These are phyloP conservation scores for Penicillium janthinellum DNA, from an alignment of 2,329 filamentous ascomycete species.

Conservation along the genomic window DNA sequence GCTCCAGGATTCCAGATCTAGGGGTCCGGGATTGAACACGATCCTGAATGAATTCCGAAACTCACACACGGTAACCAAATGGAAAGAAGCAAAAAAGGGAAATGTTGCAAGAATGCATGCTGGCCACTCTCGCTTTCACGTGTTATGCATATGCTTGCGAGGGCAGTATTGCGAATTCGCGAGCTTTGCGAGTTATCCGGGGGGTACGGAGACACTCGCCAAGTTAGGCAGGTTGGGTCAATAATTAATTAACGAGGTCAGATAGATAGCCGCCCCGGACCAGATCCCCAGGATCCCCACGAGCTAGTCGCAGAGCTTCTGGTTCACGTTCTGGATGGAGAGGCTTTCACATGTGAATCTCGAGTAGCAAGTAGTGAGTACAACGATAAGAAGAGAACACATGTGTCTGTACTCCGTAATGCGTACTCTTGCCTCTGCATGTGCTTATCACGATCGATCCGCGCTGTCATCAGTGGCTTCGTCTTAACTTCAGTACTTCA, in stretches of 20 bases:
- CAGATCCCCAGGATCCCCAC: constrained; percentile 10
- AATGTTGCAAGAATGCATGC: background rate
- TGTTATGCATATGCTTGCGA: constrained; percentile 4
- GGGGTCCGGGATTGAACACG: background rate
- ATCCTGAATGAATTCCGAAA: background rate
- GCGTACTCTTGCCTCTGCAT: background rate
- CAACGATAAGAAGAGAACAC: background rate
- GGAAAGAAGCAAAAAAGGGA: background rate
- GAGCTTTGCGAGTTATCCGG: background rate
- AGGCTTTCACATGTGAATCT: constrained; percentile 16
- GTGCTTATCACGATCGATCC: background rate
- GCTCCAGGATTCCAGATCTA: background rate
- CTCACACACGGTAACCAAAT: background rate
- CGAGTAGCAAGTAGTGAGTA: background rate
- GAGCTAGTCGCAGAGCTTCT: constrained; percentile 12
- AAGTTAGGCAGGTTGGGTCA: background rate
- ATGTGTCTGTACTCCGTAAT: background rate
- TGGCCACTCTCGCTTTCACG: constrained; percentile 22
- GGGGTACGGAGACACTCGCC: background rate
- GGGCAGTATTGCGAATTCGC: background rate
- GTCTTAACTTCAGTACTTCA: background rate
- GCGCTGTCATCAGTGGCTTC: constrained; percentile 2
- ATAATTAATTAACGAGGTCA: background rate
- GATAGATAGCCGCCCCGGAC: background rate
- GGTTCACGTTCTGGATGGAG: constrained; percentile 1